Base-by-base conservation (phyloP, 108 stramenopile species). In the Fragilariopsis cylindrus region DNA sequence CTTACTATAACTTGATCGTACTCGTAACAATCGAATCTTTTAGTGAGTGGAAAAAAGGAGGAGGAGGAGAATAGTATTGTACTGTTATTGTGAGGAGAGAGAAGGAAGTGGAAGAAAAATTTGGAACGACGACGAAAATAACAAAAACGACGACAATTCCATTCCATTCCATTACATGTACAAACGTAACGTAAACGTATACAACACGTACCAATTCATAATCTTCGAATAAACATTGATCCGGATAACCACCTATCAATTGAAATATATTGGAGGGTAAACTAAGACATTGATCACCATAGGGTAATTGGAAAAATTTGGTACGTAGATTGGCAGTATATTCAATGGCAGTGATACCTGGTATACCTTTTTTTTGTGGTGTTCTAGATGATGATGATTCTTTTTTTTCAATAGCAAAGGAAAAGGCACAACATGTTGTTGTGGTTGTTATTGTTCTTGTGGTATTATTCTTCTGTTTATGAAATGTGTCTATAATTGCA, bases 221-320 rank as follows among this genome's bases (percentile, higher is more conserved):
- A 78, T 96, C 96, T 75, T 96, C 96, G 92, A 96, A 92, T 9
- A 96, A 54, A 45, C 88, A 87, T 72, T 93, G 89, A 65, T 92
- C 82, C 7, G 93, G 96, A 74, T 87, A 95, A 18, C 96, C 96
- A 19, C 96, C 93, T 3, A 96, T 40, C 58, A 77, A 85, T 15
- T 82, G 39, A 73, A 96, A 92, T 5, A 90, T 73, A 60, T 69
- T 45, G 7, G 82, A 70, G n/a, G 90, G 91, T 39, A 96, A n/a
- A 49, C 90, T 84, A 30, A 96, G 66, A 41, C 76, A 79, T 70
- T 90, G 90, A 85, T 96, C 96, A 18, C 96, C 96, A 70, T 96
- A 96, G 1, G 92, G 92, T n/a, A 94, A 79, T 18, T 82, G 76
- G 66, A 78, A 91, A 39, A 89, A 60, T 41, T 19, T 52, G n/a